Base-by-base conservation (phyloP, 345 rosid species). In the Heritiera fomes region DNA sequence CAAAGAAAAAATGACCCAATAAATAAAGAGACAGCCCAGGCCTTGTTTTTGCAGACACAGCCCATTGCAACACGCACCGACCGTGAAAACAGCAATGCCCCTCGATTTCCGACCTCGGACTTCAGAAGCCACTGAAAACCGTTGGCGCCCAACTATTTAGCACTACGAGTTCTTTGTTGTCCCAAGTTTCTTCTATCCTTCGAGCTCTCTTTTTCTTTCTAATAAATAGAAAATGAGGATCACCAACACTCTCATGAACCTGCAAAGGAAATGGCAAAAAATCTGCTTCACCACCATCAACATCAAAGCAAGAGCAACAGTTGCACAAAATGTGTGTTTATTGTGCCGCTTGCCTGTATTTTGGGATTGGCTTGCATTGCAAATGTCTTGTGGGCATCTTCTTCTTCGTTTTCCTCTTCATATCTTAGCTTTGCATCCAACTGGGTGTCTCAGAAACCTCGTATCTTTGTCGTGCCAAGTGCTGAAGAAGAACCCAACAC, bases 141-240 rank as follows among this genome's bases (percentile, higher is more conserved):
- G 79, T 77, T 84, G 90, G 95, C 95, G 93, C 90, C 87, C 89
- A 85, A 73, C 78, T 73, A 77, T 80, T 83, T 3, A 62, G 79
- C 79, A 28, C 61, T 66, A 62, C 53, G 15, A 68, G 46, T 38
- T 41, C 43, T 50, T 80, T 76, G 52, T 77, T 65, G n/a, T 40
- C 72, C 14, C 64, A 41, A 76, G 61, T 10, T 68, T 49, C 49
- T 46, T 9, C 67, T 14, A 73, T 71, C 69, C 80, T 76, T 28
- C 79, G 64, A 41, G 34, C 49, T 65, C 66, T 41, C 7, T 47
- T 40, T 43, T 20, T 12, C 12, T 2, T 6, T n/a, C 38, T 4
- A 58, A 41, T 75, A 70, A 17, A 50, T 67, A 79, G 70, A 45
- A 64, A 53, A 71, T 74, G 58, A 45, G 77, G 32, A 69, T 76